Base-by-base conservation (phyloP, 495 filamentous ascomycete species). In the Aspergillus ellipticus region DNA sequence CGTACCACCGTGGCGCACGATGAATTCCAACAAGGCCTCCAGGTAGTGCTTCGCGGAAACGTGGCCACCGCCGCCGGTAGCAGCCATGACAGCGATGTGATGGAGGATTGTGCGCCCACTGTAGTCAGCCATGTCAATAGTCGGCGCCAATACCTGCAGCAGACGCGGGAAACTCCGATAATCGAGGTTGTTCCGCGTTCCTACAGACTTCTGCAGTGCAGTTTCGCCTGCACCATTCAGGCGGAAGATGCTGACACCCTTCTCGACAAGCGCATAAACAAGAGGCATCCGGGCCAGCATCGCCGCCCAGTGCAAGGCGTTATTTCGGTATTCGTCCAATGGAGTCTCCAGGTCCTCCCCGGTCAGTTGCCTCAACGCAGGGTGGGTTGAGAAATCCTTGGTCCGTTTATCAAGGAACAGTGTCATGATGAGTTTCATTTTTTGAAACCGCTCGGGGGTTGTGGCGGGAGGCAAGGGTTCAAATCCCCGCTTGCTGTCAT, bases 241-340 rank as follows among this genome's bases (percentile, higher is more conserved):
- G 22, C 95, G 85, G 59, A 81, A 89, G 28, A 96, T 92, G 63
- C 82, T 93, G 0, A 92, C 90, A 4, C 94, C 94, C 42, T 84
- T 86, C 6, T 82, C 76, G 57, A 98, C 87, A 0, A 98, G 78
- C 2, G 90, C 84, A 51, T 88, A 81, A 35, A 96, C 70, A 6
- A 97, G 77, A 9, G 87, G 81, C 65, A 93, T 83, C 19, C 90
- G 86, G n/a, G 89, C 90, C 45, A 97, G 79, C 37, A 93, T 96
- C 9, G 94, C 91, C n/a, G 93, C 94, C 94, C 94, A 98, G 64
- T 96, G 93, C 28, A 98, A 77, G 20, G 94, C 89, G 52, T 89
- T 96, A 67, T 96, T 92, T 20, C 85, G 84, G 51, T 88, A 89
- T 5, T 83, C 75, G 64, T 98, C 94, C 53, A 98, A 85, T 8